Percentiles rank a stretch among this genome's conserved stretches.
Evolutionary conservation across 352 stramenopile genomes (phyloP).

Genomic region (Globisporangium recalcitrans): DNA sequence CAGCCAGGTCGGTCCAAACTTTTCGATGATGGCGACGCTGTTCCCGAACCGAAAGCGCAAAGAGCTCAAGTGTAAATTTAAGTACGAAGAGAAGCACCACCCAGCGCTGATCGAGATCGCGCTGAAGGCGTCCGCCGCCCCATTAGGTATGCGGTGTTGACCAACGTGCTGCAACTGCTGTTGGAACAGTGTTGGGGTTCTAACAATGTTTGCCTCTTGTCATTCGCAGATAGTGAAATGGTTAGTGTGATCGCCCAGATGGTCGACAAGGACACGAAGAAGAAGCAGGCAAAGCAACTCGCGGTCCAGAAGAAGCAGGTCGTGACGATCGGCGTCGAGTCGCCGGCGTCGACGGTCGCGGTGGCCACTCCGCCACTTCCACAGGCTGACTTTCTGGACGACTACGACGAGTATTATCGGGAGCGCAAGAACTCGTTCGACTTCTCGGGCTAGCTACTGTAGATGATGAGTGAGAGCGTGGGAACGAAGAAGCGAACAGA

Average conservation of each 20-base stretch:
- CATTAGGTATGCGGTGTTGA: slow-evolving; percentile 29
- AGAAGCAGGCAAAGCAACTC: slow-evolving; percentile 40
- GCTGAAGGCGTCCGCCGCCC: slow-evolving; percentile 58
- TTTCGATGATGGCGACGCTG: slow-evolving; percentile 84
- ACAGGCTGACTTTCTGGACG: slow-evolving; percentile 39
- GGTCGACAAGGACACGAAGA: slow-evolving; percentile 65
- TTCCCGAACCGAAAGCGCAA: slow-evolving; percentile 79
- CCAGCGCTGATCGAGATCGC: slow-evolving; percentile 74
- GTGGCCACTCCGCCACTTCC: slow-evolving; percentile 21
- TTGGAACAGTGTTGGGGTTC: neutral
- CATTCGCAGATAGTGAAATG: slow-evolving; percentile 57
- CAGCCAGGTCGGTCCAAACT: slow-evolving; percentile 80
- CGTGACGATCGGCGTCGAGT: slow-evolving; percentile 16
- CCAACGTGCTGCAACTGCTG: neutral
- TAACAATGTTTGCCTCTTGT: neutral
- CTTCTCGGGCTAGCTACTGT: slow-evolving; percentile 37
- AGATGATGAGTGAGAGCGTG: neutral
- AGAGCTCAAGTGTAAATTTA: slow-evolving; percentile 87
- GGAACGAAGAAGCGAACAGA: neutral
- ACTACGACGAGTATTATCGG: slow-evolving; percentile 44
- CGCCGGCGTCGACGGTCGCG: slow-evolving; percentile 20
- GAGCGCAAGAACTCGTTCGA: slow-evolving; percentile 62
- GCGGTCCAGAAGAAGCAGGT: slow-evolving; percentile 25
- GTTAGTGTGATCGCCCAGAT: slow-evolving; percentile 75
- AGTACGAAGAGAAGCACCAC: slow-evolving; percentile 82